Percentiles rank a stretch among this genome's conserved stretches.
phyloP scores from a whole-genome alignment of 1,284 basidiomycete genomes.

The Ceratobasidium papillatum region DNA sequence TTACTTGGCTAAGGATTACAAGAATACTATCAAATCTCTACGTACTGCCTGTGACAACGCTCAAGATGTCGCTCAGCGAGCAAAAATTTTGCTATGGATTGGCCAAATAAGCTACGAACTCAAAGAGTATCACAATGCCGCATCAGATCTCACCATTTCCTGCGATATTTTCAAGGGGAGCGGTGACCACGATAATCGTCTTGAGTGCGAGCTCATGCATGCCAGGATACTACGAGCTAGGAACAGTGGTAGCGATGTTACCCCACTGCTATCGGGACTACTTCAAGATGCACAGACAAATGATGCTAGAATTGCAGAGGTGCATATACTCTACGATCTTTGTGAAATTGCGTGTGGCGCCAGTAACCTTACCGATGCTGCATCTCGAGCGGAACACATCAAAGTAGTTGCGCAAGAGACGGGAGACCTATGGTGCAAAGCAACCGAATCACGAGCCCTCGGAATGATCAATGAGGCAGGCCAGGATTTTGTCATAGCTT shows the following conservation, averaged over 20 bases:
- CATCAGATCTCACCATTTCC: not conserved
- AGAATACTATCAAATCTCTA: not conserved
- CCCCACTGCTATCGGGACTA: not conserved
- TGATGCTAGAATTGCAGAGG: not conserved
- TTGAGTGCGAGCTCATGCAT: conserved; percentile 8
- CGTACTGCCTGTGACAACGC: not conserved
- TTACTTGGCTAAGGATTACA: not conserved
- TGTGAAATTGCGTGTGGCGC: conserved; percentile 5
- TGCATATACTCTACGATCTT: conserved; percentile 4
- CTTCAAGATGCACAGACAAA: not conserved
- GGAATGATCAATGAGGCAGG: conserved; percentile 15
- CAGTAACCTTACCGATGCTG: not conserved
- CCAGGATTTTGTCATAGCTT: not conserved
- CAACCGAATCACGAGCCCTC: not conserved
- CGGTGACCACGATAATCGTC: not conserved
- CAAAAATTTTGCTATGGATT: not conserved
- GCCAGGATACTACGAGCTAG: not conserved
- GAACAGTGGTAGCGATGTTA: not conserved
- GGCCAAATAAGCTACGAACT: conserved; percentile 20
- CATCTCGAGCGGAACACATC: not conserved
- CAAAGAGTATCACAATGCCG: conserved; percentile 18
- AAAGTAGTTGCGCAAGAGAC: conserved; percentile 6
- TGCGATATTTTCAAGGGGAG: conserved; percentile 3
- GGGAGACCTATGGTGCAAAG: conserved; percentile 16
- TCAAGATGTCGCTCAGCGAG: not conserved